Conservation (phyloP, 495 filamentous ascomycete genomes). For the Filosporella fistucella region DNA sequence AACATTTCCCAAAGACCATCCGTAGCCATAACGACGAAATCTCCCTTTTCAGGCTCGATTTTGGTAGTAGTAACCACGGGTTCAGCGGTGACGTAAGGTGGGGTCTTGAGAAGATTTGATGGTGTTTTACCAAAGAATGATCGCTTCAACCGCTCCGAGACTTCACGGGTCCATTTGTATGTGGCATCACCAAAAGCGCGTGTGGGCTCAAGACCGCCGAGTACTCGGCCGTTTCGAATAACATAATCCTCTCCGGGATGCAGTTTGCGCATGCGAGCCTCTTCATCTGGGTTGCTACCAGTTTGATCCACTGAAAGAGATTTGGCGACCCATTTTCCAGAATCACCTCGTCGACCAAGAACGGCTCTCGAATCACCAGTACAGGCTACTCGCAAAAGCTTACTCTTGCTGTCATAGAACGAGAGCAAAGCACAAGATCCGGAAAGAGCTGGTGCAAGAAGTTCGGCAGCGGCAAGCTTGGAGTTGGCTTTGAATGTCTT, state of each 20-base stretch:
- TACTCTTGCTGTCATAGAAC: conserved; percentile 86
- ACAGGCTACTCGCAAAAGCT: conserved; percentile 84
- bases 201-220: conserved; percentile 87
- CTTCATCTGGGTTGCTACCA: conserved; percentile 78
- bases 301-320: conserved; percentile 91
- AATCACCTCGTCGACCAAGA: conserved; percentile 69
- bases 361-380: conserved; percentile 94
- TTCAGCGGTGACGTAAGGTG: conserved; percentile 97
- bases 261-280: conserved; percentile 69
- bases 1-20: conserved; percentile 99
- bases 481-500: conserved; percentile 85
- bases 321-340: conserved; percentile 90
- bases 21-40: conserved; percentile 95
- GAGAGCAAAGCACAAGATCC: conserved; percentile 94
- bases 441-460: conserved; percentile 87
- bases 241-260: conserved; percentile 88
- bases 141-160: conserved; percentile 71
- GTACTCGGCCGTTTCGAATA: conserved; percentile 78
- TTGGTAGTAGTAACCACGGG: conserved; percentile 93
- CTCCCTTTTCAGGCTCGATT: conserved; percentile 82
- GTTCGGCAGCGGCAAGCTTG: conserved; percentile 80
- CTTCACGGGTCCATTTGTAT: conserved; percentile 92
- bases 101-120: conserved; percentile 71
- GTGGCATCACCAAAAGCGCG: conserved; percentile 93
- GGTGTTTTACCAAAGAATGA: conserved; percentile 82